These are phyloP conservation scores for Boletus rubescentipes DNA, from an alignment of 768 basidiomycete species.

Conservation along the genomic window DNA sequence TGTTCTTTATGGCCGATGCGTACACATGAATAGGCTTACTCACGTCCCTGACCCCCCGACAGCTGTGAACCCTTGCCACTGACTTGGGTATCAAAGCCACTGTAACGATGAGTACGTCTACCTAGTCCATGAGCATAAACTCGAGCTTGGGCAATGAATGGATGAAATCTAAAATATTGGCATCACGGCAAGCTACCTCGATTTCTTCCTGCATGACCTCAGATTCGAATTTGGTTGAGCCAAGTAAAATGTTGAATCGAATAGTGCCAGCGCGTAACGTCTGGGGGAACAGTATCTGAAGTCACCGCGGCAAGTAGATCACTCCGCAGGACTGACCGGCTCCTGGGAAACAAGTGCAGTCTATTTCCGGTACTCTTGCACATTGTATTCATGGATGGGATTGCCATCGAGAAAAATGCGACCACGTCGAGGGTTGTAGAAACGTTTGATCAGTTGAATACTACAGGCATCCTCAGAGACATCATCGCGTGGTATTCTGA, in stretches of 20 bases:
- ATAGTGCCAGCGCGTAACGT: constrained; percentile 89
- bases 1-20: background rate
- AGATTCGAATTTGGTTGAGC: constrained; percentile 69
- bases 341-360: constrained; percentile 92
- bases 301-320: constrained; percentile 3
- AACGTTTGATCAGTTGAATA: constrained; percentile 80
- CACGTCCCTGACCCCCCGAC: constrained; percentile 86
- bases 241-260: constrained; percentile 88
- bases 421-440: constrained; percentile 79
- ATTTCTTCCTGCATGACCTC: constrained; percentile 88
- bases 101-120: constrained; percentile 27
- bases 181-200: constrained; percentile 79
- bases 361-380: constrained; percentile 85
- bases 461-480: constrained; percentile 32
- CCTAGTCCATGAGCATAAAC: background rate
- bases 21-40: constrained; percentile 23
- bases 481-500: background rate
- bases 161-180: constrained; percentile 93
- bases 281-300: constrained; percentile 11
- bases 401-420: constrained; percentile 72
- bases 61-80: constrained; percentile 89
- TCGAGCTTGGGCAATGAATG: constrained; percentile 73
- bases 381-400: constrained; percentile 72
- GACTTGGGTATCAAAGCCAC: constrained; percentile 89
- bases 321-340: constrained; percentile 37